A percentile compares a stretch with the other conserved stretches of the same genome.
Conservation (phyloP, 176 grass and related monocot genomes). For the Zizania latifolia region DNA sequence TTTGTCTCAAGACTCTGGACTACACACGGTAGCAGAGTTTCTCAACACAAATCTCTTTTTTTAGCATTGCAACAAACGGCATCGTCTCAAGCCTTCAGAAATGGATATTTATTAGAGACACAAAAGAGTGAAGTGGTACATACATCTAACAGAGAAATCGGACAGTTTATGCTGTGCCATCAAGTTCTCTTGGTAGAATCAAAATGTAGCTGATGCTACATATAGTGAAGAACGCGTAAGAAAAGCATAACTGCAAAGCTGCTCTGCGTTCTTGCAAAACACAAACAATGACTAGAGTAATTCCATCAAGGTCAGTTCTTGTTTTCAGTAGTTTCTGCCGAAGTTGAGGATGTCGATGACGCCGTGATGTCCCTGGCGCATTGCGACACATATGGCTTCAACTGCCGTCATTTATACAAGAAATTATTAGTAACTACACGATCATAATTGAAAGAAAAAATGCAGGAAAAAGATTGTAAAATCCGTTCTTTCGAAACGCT, state of each 20-base stretch:
- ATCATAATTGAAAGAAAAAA: neutral
- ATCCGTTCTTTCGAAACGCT: too few relatives aligned
- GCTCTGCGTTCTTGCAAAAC: neutral
- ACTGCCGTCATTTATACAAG: slow-evolving; percentile 39
- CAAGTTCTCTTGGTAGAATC: slow-evolving; percentile 6
- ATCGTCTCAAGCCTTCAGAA: neutral
- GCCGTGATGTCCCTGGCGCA: slow-evolving; percentile 46
- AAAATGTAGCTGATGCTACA: neutral
- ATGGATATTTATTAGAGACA: neutral
- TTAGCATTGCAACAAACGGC: neutral
- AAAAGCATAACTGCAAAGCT: slow-evolving; percentile 11
- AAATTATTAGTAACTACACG: neutral
- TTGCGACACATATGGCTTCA: slow-evolving; percentile 82
- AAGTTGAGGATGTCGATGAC: slow-evolving; percentile 44
- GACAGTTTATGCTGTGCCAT: neutral
- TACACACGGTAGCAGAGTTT: too few relatives aligned
- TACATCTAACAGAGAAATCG: neutral
- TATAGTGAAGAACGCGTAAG: neutral
- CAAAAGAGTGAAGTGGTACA: neutral
- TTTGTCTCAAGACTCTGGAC: too few relatives aligned
- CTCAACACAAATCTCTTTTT: neutral
- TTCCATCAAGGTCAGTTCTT: slow-evolving; percentile 39
- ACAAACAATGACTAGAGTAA: neutral
- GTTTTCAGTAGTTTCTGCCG: slow-evolving; percentile 44
- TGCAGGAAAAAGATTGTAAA: neutral